These are phyloP conservation scores for Heliosperma pusillum DNA, from an alignment of 148 eudicot species.

Conservation along the genomic window DNA sequence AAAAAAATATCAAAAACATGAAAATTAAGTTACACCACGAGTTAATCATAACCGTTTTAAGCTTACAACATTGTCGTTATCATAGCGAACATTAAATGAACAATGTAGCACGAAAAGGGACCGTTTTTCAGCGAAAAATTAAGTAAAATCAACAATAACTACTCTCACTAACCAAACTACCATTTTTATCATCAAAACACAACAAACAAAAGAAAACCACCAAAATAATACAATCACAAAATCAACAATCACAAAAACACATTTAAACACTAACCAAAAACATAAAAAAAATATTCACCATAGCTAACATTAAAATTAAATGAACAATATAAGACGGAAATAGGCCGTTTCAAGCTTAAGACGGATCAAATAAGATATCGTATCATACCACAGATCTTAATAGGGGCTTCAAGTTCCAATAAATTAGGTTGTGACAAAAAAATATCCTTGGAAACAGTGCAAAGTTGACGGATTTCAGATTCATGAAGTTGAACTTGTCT, in stretches of 20 bases:
- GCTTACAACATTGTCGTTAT: too few relatives aligned
- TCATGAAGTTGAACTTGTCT: constrained; percentile 74
- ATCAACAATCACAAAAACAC: too few relatives aligned
- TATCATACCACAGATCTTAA: constrained; percentile 76
- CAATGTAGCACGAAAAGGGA: too few relatives aligned
- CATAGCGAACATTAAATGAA: too few relatives aligned
- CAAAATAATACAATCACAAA: neutral
- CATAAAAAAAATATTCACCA: neutral
- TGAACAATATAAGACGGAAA: neutral
- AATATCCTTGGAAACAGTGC: constrained; percentile 51
- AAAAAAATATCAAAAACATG: too few relatives aligned
- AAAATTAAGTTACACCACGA: too few relatives aligned
- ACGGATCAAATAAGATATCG: neutral
- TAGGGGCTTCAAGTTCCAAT: constrained; percentile 76
- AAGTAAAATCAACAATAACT: too few relatives aligned
- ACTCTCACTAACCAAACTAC: too few relatives aligned
- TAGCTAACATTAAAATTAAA: neutral
- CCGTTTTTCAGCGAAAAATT: too few relatives aligned
- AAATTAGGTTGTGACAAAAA: constrained; percentile 64
- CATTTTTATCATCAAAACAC: too few relatives aligned
- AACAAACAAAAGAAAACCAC: constrained; percentile 2
- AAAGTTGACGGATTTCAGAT: constrained; percentile 74
- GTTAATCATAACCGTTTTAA: too few relatives aligned
- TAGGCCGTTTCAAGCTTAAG: neutral
- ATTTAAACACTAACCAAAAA: neutral